Evolutionary conservation across 495 filamentous ascomycete species (phyloP).

Genomic region (Neurospora sp.): DNA sequence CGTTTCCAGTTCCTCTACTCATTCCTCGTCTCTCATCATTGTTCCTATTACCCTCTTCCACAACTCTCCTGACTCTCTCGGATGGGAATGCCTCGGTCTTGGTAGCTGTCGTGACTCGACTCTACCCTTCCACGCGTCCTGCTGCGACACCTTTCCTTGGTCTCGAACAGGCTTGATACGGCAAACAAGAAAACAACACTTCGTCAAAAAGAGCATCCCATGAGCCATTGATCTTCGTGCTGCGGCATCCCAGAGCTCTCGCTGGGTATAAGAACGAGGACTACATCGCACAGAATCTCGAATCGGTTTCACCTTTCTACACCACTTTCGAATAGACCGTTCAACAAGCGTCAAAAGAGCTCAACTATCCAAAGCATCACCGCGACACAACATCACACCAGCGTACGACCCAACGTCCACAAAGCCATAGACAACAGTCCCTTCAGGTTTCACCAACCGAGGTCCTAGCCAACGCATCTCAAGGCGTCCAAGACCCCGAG

Average conservation of each 20-base stretch:
- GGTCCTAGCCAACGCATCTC: neutral
- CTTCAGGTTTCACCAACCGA: neutral
- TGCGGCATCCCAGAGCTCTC: neutral
- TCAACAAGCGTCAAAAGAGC: neutral
- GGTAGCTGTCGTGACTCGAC: neutral
- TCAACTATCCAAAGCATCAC: neutral
- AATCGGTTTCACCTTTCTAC: neutral
- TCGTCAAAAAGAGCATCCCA: neutral
- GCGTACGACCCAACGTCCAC: neutral
- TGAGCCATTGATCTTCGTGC: neutral
- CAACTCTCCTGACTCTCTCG: neutral
- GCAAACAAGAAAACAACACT: neutral
- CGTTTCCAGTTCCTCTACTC: neutral
- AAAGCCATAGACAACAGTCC: neutral
- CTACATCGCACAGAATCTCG: neutral
- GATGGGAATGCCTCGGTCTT: neutral
- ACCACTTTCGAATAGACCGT: neutral
- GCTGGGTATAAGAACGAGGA: neutral
- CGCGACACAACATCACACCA: neutral
- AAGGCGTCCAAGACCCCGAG: neutral
- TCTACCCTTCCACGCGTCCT: neutral
- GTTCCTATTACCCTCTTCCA: neutral
- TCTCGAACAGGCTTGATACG: neutral
- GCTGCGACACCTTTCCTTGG: neutral
- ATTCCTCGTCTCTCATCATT: neutral